A percentile compares a stretch with the other conserved stretches of the same genome.
These are phyloP conservation scores for Microbotryum lychnidis-dioicae DNA, from an alignment of 1,284 basidiomycete genomes.

Conservation along the genomic window DNA sequence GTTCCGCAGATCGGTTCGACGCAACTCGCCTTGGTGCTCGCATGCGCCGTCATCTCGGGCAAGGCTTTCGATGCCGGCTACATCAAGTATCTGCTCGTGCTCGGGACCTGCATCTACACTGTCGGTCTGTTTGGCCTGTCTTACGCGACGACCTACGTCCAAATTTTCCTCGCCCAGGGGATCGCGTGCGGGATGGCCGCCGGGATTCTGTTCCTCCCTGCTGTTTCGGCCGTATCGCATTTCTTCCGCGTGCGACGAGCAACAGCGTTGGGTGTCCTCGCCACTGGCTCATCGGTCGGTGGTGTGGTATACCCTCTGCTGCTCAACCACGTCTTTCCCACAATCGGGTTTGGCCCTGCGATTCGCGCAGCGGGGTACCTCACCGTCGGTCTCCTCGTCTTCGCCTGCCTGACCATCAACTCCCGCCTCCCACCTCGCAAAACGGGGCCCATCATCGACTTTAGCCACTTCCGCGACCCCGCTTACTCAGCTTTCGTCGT, in stretches of 20 bases:
- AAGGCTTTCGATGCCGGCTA: constrained; percentile 33
- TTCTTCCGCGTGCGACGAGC: constrained; percentile 30
- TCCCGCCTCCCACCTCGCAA: constrained; percentile 31
- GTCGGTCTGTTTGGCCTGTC: constrained; percentile 27
- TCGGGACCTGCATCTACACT: constrained; percentile 19
- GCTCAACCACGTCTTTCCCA: constrained; percentile 18
- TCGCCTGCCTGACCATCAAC: constrained; percentile 24
- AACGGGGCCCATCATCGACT: constrained; percentile 24
- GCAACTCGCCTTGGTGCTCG: constrained; percentile 20
- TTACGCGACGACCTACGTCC: constrained; percentile 17
- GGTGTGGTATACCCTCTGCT: constrained; percentile 25
- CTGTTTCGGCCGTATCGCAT: constrained; percentile 31
- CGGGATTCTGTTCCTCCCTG: constrained; percentile 31
- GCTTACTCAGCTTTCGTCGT: constrained; percentile 31
- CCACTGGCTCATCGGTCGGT: constrained; percentile 29
- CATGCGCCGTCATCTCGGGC: constrained; percentile 25
- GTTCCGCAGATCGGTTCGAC: constrained; percentile 24
- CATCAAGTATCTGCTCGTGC: constrained; percentile 24
- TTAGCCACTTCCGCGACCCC: constrained; percentile 20
- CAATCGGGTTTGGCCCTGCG: constrained; percentile 19
- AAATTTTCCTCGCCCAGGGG: constrained; percentile 31
- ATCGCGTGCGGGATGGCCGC: constrained; percentile 25
- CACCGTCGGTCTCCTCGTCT: constrained; percentile 23
- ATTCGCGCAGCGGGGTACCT: constrained; percentile 22
- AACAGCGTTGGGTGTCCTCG: constrained; percentile 30